Evolutionary conservation across 805 yeast genomes (phyloP).

Genomic region (Lipomyces lipofer): DNA sequence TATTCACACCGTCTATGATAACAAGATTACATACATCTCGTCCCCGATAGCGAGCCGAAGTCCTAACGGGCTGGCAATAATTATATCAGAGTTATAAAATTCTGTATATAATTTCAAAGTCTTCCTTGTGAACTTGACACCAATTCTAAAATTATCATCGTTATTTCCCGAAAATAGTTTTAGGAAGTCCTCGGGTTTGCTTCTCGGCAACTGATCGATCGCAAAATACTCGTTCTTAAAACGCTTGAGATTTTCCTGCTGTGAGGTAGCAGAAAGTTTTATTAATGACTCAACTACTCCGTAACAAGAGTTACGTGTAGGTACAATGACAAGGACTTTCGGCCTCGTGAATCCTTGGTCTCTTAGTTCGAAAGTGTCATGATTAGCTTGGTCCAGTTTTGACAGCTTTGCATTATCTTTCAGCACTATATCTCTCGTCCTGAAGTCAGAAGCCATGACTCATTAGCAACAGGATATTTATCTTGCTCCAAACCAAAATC

Average conservation of each 20-base stretch:
- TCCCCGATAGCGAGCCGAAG: conserved; percentile 75
- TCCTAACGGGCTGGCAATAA: conserved; percentile 91
- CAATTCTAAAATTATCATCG: conserved; percentile 86
- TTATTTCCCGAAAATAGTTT: conserved; percentile 82
- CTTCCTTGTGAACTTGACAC: conserved; percentile 88
- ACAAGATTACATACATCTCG: conserved; percentile 42
- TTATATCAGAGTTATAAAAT: conserved; percentile 80
- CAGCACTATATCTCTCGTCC: conserved; percentile 82
- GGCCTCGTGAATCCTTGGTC: conserved; percentile 98
- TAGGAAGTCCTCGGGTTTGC: conserved; percentile 82
- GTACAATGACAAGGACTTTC: conserved; percentile 75
- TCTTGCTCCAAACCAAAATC: not conserved
- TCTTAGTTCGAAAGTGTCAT: conserved; percentile 54
- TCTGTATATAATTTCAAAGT: conserved; percentile 80
- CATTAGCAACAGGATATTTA: not conserved
- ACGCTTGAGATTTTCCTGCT: conserved; percentile 77
- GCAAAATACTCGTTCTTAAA: conserved; percentile 70
- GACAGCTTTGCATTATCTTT: conserved; percentile 67
- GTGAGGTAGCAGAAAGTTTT: conserved; percentile 63
- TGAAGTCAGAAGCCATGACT: too few species aligned
- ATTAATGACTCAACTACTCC: conserved; percentile 65
- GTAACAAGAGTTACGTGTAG: conserved; percentile 78
- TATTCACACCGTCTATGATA: too few species aligned
- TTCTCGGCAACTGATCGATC: conserved; percentile 48
- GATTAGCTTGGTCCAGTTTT: conserved; percentile 38